Percentiles rank a stretch among this genome's conserved stretches.
These are phyloP conservation scores for Trypanosoma brucei DNA, from an alignment of 208 protist species.

Conservation along the genomic window DNA sequence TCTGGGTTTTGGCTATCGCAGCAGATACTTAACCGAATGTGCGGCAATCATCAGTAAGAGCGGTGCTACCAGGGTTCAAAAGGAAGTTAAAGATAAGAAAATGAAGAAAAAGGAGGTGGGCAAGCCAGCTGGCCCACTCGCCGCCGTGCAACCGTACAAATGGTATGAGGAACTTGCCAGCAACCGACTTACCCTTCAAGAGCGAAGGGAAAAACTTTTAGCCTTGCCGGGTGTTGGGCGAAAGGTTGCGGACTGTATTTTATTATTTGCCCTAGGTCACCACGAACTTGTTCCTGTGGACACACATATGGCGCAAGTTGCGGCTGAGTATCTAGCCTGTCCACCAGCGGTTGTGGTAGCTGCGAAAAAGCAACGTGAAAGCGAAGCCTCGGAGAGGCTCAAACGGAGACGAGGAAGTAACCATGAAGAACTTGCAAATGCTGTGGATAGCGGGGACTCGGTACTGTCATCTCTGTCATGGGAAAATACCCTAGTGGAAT, in stretches of 20 bases:
- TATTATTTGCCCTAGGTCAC: slow-evolving; percentile 62
- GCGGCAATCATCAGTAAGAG: slow-evolving; percentile 21
- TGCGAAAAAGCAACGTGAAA: slow-evolving; percentile 3
- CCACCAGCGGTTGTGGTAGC: background rate
- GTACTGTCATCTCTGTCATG: background rate
- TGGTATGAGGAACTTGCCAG: slow-evolving; percentile 48
- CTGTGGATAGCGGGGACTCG: slow-evolving; percentile 3
- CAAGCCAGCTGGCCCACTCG: background rate
- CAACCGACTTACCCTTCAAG: slow-evolving; percentile 8
- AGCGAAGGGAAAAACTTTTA: slow-evolving; percentile 40
- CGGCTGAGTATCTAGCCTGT: slow-evolving; percentile 36
- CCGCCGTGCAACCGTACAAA: slow-evolving; percentile 12
- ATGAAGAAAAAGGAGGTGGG: background rate
- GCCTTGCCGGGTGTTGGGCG: slow-evolving; percentile 65
- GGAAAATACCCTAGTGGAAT: slow-evolving; percentile 8
- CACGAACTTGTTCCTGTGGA: slow-evolving; percentile 78
- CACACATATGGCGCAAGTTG: slow-evolving; percentile 85
- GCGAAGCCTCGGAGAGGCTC: background rate
- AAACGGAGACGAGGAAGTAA: background rate
- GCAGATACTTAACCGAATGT: slow-evolving; percentile 53
- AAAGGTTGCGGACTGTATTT: slow-evolving; percentile 82
- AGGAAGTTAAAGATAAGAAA: background rate
- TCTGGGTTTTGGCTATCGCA: slow-evolving; percentile 72
- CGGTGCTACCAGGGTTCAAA: slow-evolving; percentile 1
- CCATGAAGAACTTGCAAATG: background rate